Conservation (phyloP, 257 asterid species). For the Echites panduratus region DNA sequence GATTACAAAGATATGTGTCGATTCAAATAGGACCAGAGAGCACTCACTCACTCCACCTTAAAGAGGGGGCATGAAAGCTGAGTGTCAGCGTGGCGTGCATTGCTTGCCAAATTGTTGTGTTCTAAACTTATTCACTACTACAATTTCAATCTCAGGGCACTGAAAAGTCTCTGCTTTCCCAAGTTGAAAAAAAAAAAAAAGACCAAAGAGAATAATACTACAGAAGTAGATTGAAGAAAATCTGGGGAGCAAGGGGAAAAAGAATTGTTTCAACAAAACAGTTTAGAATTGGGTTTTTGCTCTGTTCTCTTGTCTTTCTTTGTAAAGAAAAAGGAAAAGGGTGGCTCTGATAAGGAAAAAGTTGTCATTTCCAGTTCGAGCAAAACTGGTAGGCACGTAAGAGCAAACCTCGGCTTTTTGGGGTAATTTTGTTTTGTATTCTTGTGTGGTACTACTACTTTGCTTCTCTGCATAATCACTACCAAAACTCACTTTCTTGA, state of each 20-base stretch:
- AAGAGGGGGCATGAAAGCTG: conserved; percentile 24
- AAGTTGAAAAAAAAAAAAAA: conserved; percentile 2
- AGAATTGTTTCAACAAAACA: neutral
- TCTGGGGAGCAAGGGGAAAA: neutral
- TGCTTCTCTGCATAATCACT: conserved; percentile 10
- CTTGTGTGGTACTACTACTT: neutral
- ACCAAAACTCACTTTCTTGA: conserved; percentile 22
- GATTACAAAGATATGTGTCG: neutral
- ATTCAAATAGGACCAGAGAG: neutral
- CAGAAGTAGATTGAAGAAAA: neutral
- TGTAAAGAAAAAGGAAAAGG: conserved; percentile 31
- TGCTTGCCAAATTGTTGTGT: conserved; percentile 32
- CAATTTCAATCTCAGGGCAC: conserved; percentile 12
- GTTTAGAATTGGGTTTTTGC: conserved; percentile 10
- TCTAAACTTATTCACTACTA: conserved; percentile 14
- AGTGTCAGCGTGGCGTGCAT: conserved; percentile 59
- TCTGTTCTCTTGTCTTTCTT: conserved; percentile 28
- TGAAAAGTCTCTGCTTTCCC: conserved; percentile 25
- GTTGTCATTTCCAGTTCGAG: conserved; percentile 32
- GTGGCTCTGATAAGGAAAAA: conserved; percentile 21
- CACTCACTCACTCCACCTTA: conserved; percentile 15
- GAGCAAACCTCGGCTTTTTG: conserved; percentile 39
- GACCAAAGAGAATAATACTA: neutral
- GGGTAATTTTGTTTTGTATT: conserved; percentile 17
- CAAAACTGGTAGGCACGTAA: conserved; percentile 44